Evolutionary conservation across 1,284 basidiomycete species (phyloP).

Genomic region (Trichosporon faecale): DNA sequence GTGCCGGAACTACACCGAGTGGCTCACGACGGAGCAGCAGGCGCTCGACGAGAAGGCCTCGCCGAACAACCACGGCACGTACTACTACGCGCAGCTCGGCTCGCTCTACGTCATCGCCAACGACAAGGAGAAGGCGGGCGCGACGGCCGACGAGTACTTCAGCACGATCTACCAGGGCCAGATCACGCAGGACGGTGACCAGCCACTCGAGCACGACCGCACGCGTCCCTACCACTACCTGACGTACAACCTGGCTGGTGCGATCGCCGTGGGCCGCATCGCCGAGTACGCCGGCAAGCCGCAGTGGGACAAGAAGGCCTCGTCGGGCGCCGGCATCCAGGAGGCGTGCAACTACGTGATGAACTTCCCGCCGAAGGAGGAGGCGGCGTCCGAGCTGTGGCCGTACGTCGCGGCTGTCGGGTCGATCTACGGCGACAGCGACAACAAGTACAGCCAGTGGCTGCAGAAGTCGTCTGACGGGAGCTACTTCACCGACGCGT

Average conservation of each 20-base stretch:
- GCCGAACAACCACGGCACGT: conserved; percentile 43
- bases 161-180: conserved; percentile 30
- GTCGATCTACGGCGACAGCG: conserved; percentile 37
- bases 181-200: conserved; percentile 39
- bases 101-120: conserved; percentile 36
- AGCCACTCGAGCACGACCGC: conserved; percentile 36
- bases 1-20: conserved; percentile 26
- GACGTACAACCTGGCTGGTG: conserved; percentile 41
- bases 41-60: conserved; percentile 32
- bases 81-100: conserved; percentile 41
- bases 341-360: conserved; percentile 39
- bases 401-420: conserved; percentile 32
- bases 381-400: conserved; percentile 22
- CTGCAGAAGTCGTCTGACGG: conserved; percentile 26
- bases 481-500: conserved; percentile 30
- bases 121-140: conserved; percentile 29
- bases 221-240: conserved; percentile 47
- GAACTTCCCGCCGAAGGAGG: conserved; percentile 15
- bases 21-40: conserved; percentile 27
- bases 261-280: conserved; percentile 15
- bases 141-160: conserved; percentile 33
- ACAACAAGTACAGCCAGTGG: conserved; percentile 33
- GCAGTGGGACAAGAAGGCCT: conserved; percentile 29
- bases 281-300: conserved; percentile 23
- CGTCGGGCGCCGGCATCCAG: conserved; percentile 30